Evolutionary conservation across 306 rosid species (phyloP), one percentile per base, ranked within the genome.

Genomic region (Prunus armeniaca): DNA sequence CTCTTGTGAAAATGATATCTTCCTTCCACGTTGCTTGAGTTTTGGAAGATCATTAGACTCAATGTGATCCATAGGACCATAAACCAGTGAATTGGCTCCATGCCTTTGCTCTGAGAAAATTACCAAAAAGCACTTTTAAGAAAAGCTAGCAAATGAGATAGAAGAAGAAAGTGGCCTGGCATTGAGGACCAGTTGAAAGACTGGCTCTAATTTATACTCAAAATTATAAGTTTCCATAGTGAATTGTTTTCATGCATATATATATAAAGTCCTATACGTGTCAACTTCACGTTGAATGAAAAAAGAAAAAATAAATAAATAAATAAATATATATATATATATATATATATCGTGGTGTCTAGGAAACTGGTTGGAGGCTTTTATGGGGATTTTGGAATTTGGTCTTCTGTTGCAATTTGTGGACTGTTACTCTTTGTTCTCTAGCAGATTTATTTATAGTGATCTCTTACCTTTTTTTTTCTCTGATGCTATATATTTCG

Each of bases 1-100:
- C 84, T 85, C 81, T 77, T 91, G 89, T 87, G 97, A 84, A 78
- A 24, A 76, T 89, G 97, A 71, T 79, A 71, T 78, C 99, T 91
- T 87, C 93, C 99, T 78, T 89, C 85, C 64, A 92, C 97, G 81
- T 81, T 85, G 65, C 67, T 83, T 56, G 81, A 72, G 32, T 69
- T 69, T 24, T 67, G 75, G 25, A 73, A 19, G 65, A 27, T 12
- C 2, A 70, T 5, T 9, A 78, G 67, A 22, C 79, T 76, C 68
- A 64, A 55, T 9, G 76, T 12, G 12, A 86, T 67, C 82, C 83
- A 85, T 25, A 88, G 34, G 47, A 82, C 38, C 3, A 46, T 60
- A 63, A 63, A n/a, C 46, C 80, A 34, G 32, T 24, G 84, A 75
- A 41, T 11, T 17, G 75, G 77, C 80, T 74, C 89, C 95, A 93